Evolutionary conservation across 192 early-diverging fungal genomes (phyloP), one percentile per base, ranked within the genome.

Genomic region (Coemansia sp.): DNA sequence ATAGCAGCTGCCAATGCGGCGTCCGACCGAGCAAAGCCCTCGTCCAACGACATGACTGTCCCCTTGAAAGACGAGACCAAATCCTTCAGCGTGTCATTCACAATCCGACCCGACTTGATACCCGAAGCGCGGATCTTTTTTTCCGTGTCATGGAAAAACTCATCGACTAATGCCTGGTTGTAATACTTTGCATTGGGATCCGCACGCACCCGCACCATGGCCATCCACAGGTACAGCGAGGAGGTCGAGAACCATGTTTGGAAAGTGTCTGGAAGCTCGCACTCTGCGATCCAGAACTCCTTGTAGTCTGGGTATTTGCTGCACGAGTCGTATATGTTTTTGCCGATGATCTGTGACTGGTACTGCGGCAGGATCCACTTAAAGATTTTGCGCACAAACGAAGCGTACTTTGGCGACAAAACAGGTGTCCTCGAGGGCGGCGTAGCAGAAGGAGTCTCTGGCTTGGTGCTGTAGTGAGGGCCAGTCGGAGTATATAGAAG

Each of bases 181-280:
- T 88, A 87, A 47, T 90, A 77, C 53, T 87, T 89, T 39, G 91
- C 84, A 32, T 83, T 67, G 5, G 78, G 65, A 46, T 86, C 82
- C 5, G 84, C 80, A 37, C 88, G 79, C 13, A 89, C 66, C 28
- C 92, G 89, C 8, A 89, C 91, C 83, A 86, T 89, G 45, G 88
- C 70, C 83, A 98, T 85, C 95, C 95, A 98, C 4, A 95, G 81
- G 54, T 98, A 93, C 47, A 98, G 72, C 23, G 91, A 82, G 0
- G 89, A 92, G 20, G 94, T 81, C 17, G 82, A 80, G 50, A 94
- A 98, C 95, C 95, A 98, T 1, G 93, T 90, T 67, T 95, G 91
- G 56, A 94, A 93, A 50, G 88, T 92, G 45, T 93, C 87, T 5
- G 86, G 87, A 27, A 94, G 67, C 27, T 80, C 77, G 59, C 67